Evolutionary conservation across 257 asterid species (phyloP).

Genomic region (Hygrophila difformis): DNA sequence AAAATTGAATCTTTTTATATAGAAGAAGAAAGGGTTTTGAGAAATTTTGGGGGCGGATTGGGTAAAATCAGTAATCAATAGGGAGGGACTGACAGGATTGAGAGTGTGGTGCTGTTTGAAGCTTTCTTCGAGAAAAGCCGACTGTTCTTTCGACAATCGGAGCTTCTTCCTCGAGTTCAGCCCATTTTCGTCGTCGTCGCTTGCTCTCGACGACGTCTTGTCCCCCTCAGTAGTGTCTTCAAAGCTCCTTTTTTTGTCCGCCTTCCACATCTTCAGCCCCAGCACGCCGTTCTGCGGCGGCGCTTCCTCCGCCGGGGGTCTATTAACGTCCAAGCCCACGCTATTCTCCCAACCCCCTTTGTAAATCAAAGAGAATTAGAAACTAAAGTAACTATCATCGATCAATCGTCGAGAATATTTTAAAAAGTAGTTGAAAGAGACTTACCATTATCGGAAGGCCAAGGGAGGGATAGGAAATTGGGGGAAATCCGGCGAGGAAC

Average conservation of each 20-base stretch:
- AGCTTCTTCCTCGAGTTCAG: conserved; percentile 55
- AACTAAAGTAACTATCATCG: too few relatives aligned
- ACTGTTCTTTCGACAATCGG: conserved; percentile 71
- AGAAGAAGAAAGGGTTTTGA: neutral
- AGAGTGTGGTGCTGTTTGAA: conserved; percentile 77
- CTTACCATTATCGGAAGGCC: conserved; percentile 69
- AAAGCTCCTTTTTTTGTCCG: conserved; percentile 21
- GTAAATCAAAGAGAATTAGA: neutral
- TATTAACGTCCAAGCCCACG: conserved; percentile 55
- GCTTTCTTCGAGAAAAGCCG: conserved; percentile 84
- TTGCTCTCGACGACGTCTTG: conserved; percentile 47
- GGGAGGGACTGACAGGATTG: conserved; percentile 54
- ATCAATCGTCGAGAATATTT: too few relatives aligned
- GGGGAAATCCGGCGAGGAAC: conserved; percentile 26
- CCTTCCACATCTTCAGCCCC: conserved; percentile 13
- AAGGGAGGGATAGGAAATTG: conserved; percentile 26
- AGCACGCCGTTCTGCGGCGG: conserved; percentile 54
- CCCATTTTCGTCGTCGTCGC: conserved; percentile 67
- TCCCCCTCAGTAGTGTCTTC: conserved; percentile 12
- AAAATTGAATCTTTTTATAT: neutral
- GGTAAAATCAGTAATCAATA: too few relatives aligned
- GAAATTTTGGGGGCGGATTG: too few relatives aligned
- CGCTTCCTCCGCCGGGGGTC: conserved; percentile 43
- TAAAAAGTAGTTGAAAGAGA: neutral
- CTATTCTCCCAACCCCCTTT: conserved; percentile 78